Percentiles rank a stretch among this genome's conserved stretches.
phyloP scores from a whole-genome alignment of 2,329 filamentous ascomycete genomes.

The Thielaviopsis populi region DNA sequence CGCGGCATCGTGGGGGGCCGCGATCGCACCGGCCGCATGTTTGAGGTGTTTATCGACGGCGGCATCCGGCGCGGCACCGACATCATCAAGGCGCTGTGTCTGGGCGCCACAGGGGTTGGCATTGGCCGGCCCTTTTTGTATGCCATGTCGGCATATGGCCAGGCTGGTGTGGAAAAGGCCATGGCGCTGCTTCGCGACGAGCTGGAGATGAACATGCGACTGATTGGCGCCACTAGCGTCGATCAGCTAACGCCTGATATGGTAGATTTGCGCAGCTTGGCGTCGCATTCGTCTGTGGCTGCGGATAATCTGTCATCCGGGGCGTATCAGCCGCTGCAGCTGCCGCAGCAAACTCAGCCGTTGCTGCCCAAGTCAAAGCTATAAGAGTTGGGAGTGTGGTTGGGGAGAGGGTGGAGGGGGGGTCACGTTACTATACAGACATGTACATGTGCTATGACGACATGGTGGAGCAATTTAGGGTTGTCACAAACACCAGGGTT shows the following conservation, averaged over 20 bases:
- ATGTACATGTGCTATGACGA: not conserved
- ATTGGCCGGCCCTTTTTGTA: slow-evolving; percentile 92
- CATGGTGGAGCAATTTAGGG: not conserved
- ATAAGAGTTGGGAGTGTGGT: not conserved
- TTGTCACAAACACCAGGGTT: not conserved
- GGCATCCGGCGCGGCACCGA: slow-evolving; percentile 83
- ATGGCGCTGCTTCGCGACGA: slow-evolving; percentile 91
- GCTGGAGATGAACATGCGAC: slow-evolving; percentile 97
- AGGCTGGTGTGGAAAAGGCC: slow-evolving; percentile 73
- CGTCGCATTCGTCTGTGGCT: slow-evolving; percentile 35
- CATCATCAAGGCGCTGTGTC: slow-evolving; percentile 85
- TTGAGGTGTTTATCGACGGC: slow-evolving; percentile 85
- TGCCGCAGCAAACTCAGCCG: slow-evolving; percentile 30
- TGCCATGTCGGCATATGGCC: slow-evolving; percentile 86
- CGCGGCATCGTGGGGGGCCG: slow-evolving; percentile 43
- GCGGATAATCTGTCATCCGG: slow-evolving; percentile 32
- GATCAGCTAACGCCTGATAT: slow-evolving; percentile 67
- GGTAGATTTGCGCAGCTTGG: slow-evolving; percentile 60
- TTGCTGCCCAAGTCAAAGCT: slow-evolving; percentile 37
- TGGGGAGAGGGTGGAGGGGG: not conserved
- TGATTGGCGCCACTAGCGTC: slow-evolving; percentile 66
- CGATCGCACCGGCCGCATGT: slow-evolving; percentile 32
- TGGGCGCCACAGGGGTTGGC: slow-evolving; percentile 82
- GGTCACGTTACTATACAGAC: not conserved
- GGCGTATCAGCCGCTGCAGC: slow-evolving; percentile 40